Evolutionary conservation across 2,329 filamentous ascomycete genomes (phyloP).

Genomic region (Colletotrichum theobromicola): DNA sequence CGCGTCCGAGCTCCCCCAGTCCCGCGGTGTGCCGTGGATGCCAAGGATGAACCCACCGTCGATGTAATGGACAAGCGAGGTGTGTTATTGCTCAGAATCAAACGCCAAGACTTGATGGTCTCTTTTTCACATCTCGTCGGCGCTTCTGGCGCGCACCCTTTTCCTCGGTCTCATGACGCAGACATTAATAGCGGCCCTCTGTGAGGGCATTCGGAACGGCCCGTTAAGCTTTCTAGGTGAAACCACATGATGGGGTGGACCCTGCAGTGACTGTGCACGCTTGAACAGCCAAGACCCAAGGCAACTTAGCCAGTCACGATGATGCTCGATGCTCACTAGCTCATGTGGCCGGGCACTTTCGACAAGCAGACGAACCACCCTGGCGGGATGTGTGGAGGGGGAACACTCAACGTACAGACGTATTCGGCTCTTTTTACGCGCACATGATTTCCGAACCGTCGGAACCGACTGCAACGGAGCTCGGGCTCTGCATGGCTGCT

Average conservation of each 20-base stretch:
- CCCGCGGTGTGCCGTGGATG: not conserved
- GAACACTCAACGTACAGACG: not conserved
- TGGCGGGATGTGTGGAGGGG: not conserved
- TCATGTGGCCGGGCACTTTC: not conserved
- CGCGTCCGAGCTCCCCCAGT: not conserved
- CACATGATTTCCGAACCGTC: not conserved
- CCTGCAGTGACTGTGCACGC: not conserved
- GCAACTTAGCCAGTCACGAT: not conserved
- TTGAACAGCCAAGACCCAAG: not conserved
- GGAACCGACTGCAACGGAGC: not conserved
- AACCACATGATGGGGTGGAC: not conserved
- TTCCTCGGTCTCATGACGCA: not conserved
- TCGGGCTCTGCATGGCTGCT: not conserved
- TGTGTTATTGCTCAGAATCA: not conserved
- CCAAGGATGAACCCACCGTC: not conserved
- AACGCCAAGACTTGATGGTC: not conserved
- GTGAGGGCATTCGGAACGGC: slow-evolving; percentile 14
- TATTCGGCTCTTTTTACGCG: not conserved
- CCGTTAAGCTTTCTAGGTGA: slow-evolving; percentile 11
- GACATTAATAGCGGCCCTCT: not conserved
- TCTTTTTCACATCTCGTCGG: not conserved
- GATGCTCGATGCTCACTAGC: not conserved
- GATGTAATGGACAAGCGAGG: not conserved
- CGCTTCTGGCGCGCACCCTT: not conserved
- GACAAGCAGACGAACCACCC: slow-evolving; percentile 2